These are phyloP conservation scores for Nymphaea colorata DNA, from an alignment of 164 flowering plant genomes.

Conservation along the genomic window DNA sequence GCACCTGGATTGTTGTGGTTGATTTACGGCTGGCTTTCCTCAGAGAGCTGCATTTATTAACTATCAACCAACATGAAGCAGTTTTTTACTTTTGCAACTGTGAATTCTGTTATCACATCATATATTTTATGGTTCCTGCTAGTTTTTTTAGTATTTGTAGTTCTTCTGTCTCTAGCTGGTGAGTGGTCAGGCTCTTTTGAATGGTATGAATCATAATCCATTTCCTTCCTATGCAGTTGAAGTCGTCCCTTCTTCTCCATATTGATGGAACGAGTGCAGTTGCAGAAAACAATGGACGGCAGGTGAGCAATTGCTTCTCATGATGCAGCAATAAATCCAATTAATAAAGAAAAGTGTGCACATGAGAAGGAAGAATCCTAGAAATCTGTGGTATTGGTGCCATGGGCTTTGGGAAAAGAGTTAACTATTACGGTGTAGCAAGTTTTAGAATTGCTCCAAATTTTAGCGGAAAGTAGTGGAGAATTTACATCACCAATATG, in stretches of 20 bases:
- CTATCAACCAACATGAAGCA: neutral
- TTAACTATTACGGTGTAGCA: too few species aligned
- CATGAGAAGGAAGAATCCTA: neutral
- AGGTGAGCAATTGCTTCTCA: constrained; percentile 27
- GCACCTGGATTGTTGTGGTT: too few species aligned
- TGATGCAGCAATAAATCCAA: neutral
- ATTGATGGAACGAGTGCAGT: constrained; percentile 74
- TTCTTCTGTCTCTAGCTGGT: neutral
- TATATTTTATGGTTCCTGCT: neutral
- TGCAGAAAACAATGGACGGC: constrained; percentile 94
- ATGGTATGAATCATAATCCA: neutral
- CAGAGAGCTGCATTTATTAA: too few species aligned
- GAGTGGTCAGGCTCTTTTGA: neutral
- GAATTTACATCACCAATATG: too few species aligned
- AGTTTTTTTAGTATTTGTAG: too few species aligned
- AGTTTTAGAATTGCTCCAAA: too few species aligned
- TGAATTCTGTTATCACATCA: neutral
- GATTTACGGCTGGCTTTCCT: too few species aligned
- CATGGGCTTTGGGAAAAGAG: too few species aligned
- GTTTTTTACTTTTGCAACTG: neutral
- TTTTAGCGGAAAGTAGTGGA: too few species aligned
- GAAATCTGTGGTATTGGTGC: neutral
- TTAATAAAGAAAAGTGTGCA: neutral
- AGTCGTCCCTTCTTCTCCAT: constrained; percentile 70
- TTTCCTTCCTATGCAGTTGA: constrained; percentile 35